phyloP scores from a whole-genome alignment of 176 grass and related monocot species.

The Oryza longistaminata region DNA sequence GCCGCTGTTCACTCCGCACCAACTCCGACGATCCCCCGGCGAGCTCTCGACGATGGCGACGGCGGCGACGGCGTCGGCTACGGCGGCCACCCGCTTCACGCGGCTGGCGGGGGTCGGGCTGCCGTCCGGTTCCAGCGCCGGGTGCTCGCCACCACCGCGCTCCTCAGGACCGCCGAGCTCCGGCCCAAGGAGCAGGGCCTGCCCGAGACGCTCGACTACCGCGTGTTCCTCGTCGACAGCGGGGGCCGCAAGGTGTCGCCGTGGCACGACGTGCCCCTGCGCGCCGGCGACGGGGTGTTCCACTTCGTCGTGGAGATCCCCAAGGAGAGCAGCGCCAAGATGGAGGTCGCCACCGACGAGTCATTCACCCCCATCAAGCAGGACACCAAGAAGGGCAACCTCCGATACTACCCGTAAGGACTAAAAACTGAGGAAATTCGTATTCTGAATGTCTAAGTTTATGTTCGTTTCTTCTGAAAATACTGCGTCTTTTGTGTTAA shows the following conservation, averaged over 20 bases:
- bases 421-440: background rate
- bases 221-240: constrained; percentile 85
- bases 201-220: constrained; percentile 87
- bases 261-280: constrained; percentile 95
- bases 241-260: constrained; percentile 73
- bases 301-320: constrained; percentile 97
- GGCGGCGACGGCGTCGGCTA: constrained; percentile 64
- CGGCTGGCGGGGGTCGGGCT: constrained; percentile 29
- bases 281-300: constrained; percentile 77
- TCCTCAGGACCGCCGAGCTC: constrained; percentile 52
- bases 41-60: constrained; percentile 48
- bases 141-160: constrained; percentile 48
- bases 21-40: background rate
- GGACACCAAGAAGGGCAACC: constrained; percentile 98
- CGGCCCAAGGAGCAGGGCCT: constrained; percentile 62
- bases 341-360: constrained; percentile 99
- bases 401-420: constrained; percentile 98
- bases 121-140: constrained; percentile 51
- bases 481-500: background rate
- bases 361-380: constrained; percentile 92
- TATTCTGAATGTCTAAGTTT: background rate
- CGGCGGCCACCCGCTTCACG: constrained; percentile 55
- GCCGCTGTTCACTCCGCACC: background rate
- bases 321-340: constrained; percentile 96
- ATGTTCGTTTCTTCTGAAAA: background rate